Base-by-base conservation (phyloP, 1,284 basidiomycete genomes). In the Heterobasidion occidentale region DNA sequence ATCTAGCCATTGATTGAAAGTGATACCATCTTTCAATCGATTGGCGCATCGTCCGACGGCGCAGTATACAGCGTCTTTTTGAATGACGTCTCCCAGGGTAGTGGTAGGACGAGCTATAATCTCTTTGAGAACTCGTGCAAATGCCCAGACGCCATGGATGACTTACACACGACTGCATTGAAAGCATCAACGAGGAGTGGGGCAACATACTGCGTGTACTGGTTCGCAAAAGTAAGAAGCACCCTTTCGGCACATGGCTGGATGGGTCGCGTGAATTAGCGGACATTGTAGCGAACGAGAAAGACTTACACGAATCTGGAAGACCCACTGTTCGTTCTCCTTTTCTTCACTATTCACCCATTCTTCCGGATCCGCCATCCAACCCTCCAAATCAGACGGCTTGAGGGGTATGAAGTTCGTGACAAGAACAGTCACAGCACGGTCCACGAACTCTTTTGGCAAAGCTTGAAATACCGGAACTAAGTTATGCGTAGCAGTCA, bases 181-280 rank as follows among this genome's bases (percentile, higher is more conserved):
- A 88, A 82, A 3, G 82, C 78, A 44, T 74, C 71, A 59, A 77
- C 71, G 58, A 95, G 77, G 15, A 94, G 74, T 5, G 90, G 90
- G 3, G 83, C 78, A 47, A 94, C 89, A 59, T 82, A 83, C 50
- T 85, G 77, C 11, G 80, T 76, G 65, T 90, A 94, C 64, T 92
- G 85, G 53, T 81, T 77, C 34, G 86, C 84, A 17, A 96, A 71
- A 9, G 88, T 85, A 73, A 94, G 83, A 20, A 95, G 75, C 17
- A 95, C 89, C 9, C 93, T 80, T 71, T 95, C 93, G 42, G 88
- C 90, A 62, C 93, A 95, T 2, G 92, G 86, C 92, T 92, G 56
- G 27, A 57, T 11, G 54, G 52, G 53, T 33, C 14, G 11, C 36
- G 52, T 54, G 47, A 42, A 51, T 50, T 36, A 9, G 14, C 20